Base-by-base conservation (phyloP, 768 basidiomycete species). In the Psilocybe cubensis region DNA sequence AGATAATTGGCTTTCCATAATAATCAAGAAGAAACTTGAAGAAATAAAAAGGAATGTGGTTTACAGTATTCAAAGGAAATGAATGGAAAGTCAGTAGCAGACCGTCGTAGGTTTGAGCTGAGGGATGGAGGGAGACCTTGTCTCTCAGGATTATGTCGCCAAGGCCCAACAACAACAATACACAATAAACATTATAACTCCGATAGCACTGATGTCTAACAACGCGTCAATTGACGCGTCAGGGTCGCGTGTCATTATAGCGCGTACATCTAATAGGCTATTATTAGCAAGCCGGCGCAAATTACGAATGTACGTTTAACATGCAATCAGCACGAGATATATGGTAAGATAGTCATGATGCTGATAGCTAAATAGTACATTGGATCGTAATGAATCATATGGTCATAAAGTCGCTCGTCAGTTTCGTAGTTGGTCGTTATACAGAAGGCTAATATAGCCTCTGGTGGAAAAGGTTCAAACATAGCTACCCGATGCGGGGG, bases 161-260 rank as follows among this genome's bases (percentile, higher is more conserved):
- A 38, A 31, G 25, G 17, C 9, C 20, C 14, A 53, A 60, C 45
- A 51, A 46, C 52, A 58, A 62, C 57, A 49, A 29, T 33, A 33
- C 31, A 51, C 23, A 23, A 20, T 2, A 38, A 14, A 14, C 31
- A 24, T 63, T 64, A 42, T 51, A 58, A 64, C 63, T 63, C 67
- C 63, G 67, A 58, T 41, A 61, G 45, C 42, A 53, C 51, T 46
- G 28, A 28, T 27, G 52, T 25, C 63, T 63, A 67, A 64, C 56
- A 67, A 63, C 67, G 63, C 67, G 66, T 63, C 63, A 52, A 59
- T 45, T 43, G 40, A 41, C 20, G 24, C 45, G 45, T 20, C 28
- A 21, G 23, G 23, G 50, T 48, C 47, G 50, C 57, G 54, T 18
- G 25, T 58, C 47, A 38, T 38, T 14, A 38, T 14, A 18, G 23